Percentiles rank a stretch among this genome's conserved stretches.
These are phyloP conservation scores for Fomitopsis schrenkii DNA, from an alignment of 1,284 basidiomycete genomes.

Conservation along the genomic window DNA sequence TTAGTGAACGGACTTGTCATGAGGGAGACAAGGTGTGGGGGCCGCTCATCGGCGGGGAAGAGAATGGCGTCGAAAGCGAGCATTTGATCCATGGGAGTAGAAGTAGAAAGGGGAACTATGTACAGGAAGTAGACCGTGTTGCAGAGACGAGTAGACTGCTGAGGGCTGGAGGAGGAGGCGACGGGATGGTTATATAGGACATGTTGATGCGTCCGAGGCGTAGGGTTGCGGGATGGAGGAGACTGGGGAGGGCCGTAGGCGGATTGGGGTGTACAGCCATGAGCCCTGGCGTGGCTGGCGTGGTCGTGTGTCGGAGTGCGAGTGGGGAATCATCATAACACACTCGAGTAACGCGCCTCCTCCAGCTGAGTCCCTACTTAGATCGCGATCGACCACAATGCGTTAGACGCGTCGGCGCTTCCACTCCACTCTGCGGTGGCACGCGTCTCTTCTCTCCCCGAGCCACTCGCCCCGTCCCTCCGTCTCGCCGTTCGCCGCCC, in stretches of 20 bases:
- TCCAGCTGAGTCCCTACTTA: not conserved
- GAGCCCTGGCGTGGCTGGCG: too few relatives aligned
- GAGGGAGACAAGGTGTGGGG: constrained; percentile 63
- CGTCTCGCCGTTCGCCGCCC: not conserved
- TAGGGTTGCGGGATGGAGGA: not conserved
- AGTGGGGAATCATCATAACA: too few relatives aligned
- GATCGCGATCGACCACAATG: not conserved
- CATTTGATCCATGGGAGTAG: constrained; percentile 51
- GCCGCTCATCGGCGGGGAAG: constrained; percentile 42
- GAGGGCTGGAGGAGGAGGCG: constrained; percentile 5
- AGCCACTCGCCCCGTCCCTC: not conserved
- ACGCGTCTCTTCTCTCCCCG: not conserved
- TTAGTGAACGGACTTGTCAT: constrained; percentile 64
- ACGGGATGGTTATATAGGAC: not conserved
- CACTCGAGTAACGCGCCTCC: not conserved
- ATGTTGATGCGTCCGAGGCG: not conserved
- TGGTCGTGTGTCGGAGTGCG: too few relatives aligned
- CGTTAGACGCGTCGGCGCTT: not conserved
- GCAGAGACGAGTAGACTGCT: constrained; percentile 2
- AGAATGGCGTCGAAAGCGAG: constrained; percentile 51
- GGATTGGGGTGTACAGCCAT: not conserved
- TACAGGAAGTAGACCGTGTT: constrained; percentile 11
- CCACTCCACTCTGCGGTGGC: not conserved
- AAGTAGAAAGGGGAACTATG: constrained; percentile 8
- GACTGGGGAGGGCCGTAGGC: not conserved